Percentiles rank a stretch among this genome's conserved stretches.
phyloP scores from a whole-genome alignment of 345 rosid species.

The Cochlearia excelsa region DNA sequence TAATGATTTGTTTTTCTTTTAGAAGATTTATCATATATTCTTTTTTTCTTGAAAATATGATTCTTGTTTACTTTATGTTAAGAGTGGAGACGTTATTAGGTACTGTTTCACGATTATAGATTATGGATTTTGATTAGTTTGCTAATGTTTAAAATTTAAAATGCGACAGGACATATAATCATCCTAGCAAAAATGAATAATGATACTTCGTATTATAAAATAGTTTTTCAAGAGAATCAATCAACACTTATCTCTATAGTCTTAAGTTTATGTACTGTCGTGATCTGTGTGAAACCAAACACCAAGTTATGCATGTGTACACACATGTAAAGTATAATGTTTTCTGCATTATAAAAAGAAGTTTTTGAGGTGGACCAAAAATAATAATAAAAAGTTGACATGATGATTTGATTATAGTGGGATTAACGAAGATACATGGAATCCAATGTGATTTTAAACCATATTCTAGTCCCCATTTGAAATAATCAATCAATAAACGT shows the following conservation, averaged over 20 bases:
- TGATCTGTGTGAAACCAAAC: constrained; percentile 16
- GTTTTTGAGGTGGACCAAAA: constrained; percentile 33
- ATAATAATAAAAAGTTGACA: constrained; percentile 19
- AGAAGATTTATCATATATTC: too few relatives aligned
- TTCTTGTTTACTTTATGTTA: too few relatives aligned
- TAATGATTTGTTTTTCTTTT: too few relatives aligned
- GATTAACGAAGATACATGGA: constrained; percentile 21
- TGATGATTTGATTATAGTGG: constrained; percentile 23
- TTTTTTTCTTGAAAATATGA: too few relatives aligned
- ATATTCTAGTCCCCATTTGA: constrained; percentile 18
- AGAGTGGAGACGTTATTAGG: too few relatives aligned
- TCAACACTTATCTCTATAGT: not conserved
- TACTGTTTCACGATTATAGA: too few relatives aligned
- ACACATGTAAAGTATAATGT: constrained; percentile 7
- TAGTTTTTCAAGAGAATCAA: not conserved
- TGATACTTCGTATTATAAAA: too few relatives aligned
- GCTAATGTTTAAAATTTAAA: too few relatives aligned
- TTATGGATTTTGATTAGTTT: too few relatives aligned
- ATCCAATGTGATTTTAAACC: constrained; percentile 30
- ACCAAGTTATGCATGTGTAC: constrained; percentile 6
- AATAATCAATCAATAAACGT: too few relatives aligned
- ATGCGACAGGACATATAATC: too few relatives aligned
- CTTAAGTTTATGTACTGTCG: constrained; percentile 2
- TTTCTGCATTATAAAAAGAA: constrained; percentile 11
- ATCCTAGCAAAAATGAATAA: too few relatives aligned